Percentiles rank a stretch among this genome's conserved stretches.
phyloP scores from a whole-genome alignment of 495 filamentous ascomycete species.

The Lindgomyces ingoldianus region DNA sequence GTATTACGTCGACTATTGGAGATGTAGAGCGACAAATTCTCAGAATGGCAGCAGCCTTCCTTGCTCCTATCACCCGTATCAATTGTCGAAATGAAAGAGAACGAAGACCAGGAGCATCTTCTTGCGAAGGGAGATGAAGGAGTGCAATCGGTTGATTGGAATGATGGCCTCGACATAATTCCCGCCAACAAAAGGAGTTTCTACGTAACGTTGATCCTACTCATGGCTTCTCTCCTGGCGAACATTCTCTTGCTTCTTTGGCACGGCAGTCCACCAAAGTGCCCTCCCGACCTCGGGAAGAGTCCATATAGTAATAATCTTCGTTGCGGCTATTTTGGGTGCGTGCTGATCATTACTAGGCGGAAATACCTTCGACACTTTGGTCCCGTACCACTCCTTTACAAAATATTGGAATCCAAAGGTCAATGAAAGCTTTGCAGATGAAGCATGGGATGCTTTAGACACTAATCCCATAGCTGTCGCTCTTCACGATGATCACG shows the following conservation, averaged over 20 bases:
- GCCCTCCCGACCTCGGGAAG: conserved; percentile 8
- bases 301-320: conserved; percentile 15
- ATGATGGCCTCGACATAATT: background rate
- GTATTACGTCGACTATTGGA: no score
- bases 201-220: background rate
- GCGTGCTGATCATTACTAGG: conserved; percentile 2
- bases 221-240: conserved; percentile 12
- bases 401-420: conserved; percentile 27
- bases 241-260: conserved; percentile 11
- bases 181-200: background rate
- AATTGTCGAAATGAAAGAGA: background rate
- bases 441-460: conserved; percentile 28
- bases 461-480: conserved; percentile 27
- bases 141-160: background rate
- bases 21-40: no score
- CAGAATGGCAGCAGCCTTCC: no score
- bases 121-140: background rate
- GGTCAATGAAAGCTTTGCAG: conserved; percentile 1
- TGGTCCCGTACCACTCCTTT: conserved; percentile 6
- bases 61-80: background rate
- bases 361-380: conserved; percentile 27
- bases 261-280: background rate
- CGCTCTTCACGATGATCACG: conserved; percentile 20
- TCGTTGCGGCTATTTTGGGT: background rate
- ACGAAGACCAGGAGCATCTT: background rate